Percentiles rank a stretch among this genome's conserved stretches.
phyloP scores from a whole-genome alignment of 2,329 filamentous ascomycete species.

The Teratosphaeria viscida region DNA sequence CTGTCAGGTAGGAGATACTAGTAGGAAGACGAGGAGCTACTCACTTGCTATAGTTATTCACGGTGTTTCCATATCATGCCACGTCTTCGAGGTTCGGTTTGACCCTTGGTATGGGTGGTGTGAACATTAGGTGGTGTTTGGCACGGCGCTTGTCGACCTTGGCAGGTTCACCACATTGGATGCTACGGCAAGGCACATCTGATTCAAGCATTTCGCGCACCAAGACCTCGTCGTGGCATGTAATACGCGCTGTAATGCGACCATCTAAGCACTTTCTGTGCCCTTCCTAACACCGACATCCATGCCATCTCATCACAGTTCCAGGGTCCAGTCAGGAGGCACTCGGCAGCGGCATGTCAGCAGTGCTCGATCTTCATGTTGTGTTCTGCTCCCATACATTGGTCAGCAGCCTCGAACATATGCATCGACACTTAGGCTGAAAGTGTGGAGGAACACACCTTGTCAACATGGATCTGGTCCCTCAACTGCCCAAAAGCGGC shows the following conservation, averaged over 20 bases:
- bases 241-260: not conserved
- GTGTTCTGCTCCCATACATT: not conserved
- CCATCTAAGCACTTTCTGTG: not conserved
- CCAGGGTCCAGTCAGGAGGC: not conserved
- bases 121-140: not conserved
- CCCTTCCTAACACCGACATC: not conserved
- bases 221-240: not conserved
- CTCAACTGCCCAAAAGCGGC: constrained; percentile 11
- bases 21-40: too few species aligned
- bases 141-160: not conserved
- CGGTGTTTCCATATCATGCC: too few species aligned
- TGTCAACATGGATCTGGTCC: constrained; percentile 19
- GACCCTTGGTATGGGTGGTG: too few species aligned
- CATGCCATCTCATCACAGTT: not conserved
- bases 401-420: not conserved
- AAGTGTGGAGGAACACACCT: not conserved
- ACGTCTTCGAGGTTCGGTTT: too few species aligned
- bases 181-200: not conserved
- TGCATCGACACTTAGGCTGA: not conserved
- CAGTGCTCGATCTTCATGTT: not conserved
- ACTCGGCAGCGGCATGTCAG: not conserved
- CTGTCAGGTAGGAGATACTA: too few species aligned
- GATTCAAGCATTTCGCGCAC: not conserved
- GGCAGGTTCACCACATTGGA: not conserved
- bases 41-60: too few species aligned